These are phyloP conservation scores for Grigorovia jiainica DNA, from an alignment of 805 yeast genomes.

Conservation along the genomic window DNA sequence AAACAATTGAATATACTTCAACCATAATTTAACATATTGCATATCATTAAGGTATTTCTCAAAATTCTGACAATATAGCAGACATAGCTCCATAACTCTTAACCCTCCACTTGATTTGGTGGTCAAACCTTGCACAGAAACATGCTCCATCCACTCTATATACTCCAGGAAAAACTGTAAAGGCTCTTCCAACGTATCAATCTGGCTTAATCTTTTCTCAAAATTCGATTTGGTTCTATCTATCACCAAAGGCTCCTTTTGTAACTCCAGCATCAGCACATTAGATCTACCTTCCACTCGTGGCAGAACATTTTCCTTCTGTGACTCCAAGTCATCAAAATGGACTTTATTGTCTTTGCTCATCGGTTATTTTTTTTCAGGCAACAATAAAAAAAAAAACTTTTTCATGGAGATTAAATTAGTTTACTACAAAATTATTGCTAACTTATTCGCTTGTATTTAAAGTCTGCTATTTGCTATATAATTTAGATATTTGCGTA, in stretches of 20 bases:
- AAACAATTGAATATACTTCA: constrained; percentile 49
- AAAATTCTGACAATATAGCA: constrained; percentile 56
- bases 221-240: not conserved
- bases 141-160: constrained; percentile 56
- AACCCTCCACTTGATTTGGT: constrained; percentile 58
- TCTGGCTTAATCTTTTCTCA: constrained; percentile 27
- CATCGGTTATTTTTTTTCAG: not conserved
- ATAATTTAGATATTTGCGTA: no score
- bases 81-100: constrained; percentile 57
- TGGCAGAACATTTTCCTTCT: constrained; percentile 73
- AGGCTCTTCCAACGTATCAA: constrained; percentile 71
- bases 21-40: constrained; percentile 70
- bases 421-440: no score
- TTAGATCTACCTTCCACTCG: constrained; percentile 63
- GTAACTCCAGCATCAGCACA: constrained; percentile 30
- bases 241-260: constrained; percentile 16
- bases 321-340: constrained; percentile 42
- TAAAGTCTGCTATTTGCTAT: no score
- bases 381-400: not conserved
- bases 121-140: constrained; percentile 52
- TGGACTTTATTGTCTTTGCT: constrained; percentile 6
- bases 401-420: not conserved
- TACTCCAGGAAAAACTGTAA: constrained; percentile 62
- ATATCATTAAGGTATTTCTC: constrained; percentile 69
- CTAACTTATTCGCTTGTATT: no score